Conservation (phyloP, 73 alveolate genomes). For the Tetrahymena borealis region DNA sequence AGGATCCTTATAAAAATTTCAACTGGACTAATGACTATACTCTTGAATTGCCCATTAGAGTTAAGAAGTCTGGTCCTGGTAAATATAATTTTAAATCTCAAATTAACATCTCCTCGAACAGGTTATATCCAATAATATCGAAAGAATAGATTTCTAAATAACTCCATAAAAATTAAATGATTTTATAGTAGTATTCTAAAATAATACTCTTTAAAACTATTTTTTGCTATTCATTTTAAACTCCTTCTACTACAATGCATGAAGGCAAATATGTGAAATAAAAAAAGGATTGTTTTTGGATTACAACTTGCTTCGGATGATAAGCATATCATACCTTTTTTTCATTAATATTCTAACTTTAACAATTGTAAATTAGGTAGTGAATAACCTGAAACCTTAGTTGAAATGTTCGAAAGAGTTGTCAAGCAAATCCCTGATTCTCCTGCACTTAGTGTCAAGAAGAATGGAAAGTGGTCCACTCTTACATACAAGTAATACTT, state of each 20-base stretch:
- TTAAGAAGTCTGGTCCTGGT: slow-evolving; percentile 29
- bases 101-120: too few relatives aligned
- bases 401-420: slow-evolving; percentile 5
- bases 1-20: slow-evolving; percentile 33
- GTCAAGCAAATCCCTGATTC: background rate
- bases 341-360: background rate
- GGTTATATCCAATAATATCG: too few relatives aligned
- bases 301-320: too few relatives aligned
- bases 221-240: too few relatives aligned
- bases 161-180: too few relatives aligned
- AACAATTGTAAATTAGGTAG: background rate
- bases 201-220: too few relatives aligned
- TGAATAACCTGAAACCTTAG: slow-evolving; percentile 20
- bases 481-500: slow-evolving; percentile 56
- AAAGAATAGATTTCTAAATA: too few relatives aligned
- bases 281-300: too few relatives aligned
- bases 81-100: background rate
- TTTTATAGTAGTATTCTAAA: too few relatives aligned
- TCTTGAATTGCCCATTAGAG: slow-evolving; percentile 37
- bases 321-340: too few relatives aligned
- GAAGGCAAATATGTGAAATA: too few relatives aligned
- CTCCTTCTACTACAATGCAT: too few relatives aligned
- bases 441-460: slow-evolving; percentile 51
- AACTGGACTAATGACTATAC: slow-evolving; percentile 29
- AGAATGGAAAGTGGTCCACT: slow-evolving; percentile 39